Base-by-base conservation (phyloP, 805 yeast species). In the Cyberlindnera veronae region DNA sequence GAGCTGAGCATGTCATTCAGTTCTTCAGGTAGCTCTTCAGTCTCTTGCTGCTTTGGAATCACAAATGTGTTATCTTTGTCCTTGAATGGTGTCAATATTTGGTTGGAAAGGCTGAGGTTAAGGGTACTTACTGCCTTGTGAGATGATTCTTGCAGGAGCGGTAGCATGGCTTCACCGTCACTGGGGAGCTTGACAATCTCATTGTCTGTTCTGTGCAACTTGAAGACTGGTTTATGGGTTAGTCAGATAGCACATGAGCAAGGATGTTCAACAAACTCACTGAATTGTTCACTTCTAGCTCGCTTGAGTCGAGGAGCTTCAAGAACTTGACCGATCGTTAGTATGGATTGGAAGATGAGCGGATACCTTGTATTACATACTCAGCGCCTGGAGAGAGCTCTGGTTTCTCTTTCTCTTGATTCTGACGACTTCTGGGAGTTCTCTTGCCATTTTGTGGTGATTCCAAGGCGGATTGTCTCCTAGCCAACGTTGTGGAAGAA, bases 391-490 rank as follows among this genome's bases (percentile, higher is more conserved):
- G 18, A 91, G 69, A 3, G 97, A 95, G 50, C 87, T 96, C 54
- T 88, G 93, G 38, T 78, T 81, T 44, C 96, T 72, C 55, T 84
- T 83, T 43, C 98, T 74, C 62, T 93, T 91, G 58, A 91, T 84
- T 44, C 96, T 74, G 31, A 91, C 79, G 19, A 84, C 69, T 38
- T 74, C 75, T 2, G 95, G 95, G 11, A 57, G 33, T 5, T 34
- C 26, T 32, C 44, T 35, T 10, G 36, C 38, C 41, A 34, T 42
- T 29, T 19, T 13, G 15, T 20, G 10, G 16, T 13, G 19, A 17
- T 14, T 14, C 9, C 19, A 12, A 8, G 11, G 11, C 24, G 24
- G 24, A 22, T 22, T n/a, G n/a, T n/a, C n/a, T n/a, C n/a, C n/a
- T n/a, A n/a, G n/a, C n/a, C n/a, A n/a, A n/a, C n/a, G n/a, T n/a